A percentile compares a stretch with the other conserved stretches of the same genome.
Evolutionary conservation across 2,329 filamentous ascomycete species (phyloP).

Genomic region (Aschersonia sp.): DNA sequence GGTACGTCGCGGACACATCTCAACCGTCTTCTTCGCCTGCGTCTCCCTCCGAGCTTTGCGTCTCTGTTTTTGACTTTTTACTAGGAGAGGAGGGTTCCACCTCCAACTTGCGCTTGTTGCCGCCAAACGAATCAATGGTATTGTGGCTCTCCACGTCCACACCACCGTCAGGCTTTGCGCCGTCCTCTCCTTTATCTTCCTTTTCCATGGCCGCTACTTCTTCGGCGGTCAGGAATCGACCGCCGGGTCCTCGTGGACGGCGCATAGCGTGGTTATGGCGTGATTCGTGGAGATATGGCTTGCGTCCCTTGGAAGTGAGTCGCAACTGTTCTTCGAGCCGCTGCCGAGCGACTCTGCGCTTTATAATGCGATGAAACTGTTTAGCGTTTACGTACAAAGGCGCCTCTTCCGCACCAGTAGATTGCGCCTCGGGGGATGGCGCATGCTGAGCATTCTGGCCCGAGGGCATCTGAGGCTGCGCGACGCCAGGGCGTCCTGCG

Average conservation of each 20-base stretch:
- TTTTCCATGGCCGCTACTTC: constrained; percentile 85
- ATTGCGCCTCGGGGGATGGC: constrained; percentile 67
- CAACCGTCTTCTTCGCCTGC: constrained; percentile 21
- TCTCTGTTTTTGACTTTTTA: constrained; percentile 44
- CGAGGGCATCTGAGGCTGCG: constrained; percentile 44
- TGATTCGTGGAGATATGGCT: constrained; percentile 94
- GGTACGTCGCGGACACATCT: too few relatives aligned
- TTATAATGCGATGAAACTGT: constrained; percentile 94
- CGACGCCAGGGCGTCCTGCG: constrained; percentile 32
- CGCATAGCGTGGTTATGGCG: constrained; percentile 98
- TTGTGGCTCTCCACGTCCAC: constrained; percentile 11
- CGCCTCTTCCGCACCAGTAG: constrained; percentile 67
- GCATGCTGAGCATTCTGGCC: constrained; percentile 53
- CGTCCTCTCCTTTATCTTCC: constrained; percentile 28
- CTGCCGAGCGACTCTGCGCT: constrained; percentile 83
- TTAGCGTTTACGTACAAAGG: constrained; percentile 97
- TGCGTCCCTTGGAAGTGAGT: constrained; percentile 85
- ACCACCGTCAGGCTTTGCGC: constrained; percentile 15
- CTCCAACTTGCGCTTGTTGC: constrained; percentile 48
- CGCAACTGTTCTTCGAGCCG: constrained; percentile 85
- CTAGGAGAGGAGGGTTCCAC: constrained; percentile 29
- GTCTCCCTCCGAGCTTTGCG: constrained; percentile 19
- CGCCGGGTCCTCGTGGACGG: constrained; percentile 80
- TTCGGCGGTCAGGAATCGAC: constrained; percentile 89
- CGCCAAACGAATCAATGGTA: constrained; percentile 17